Base-by-base conservation (phyloP, 2,329 filamentous ascomycete species). In the Ramichloridium luteum region DNA sequence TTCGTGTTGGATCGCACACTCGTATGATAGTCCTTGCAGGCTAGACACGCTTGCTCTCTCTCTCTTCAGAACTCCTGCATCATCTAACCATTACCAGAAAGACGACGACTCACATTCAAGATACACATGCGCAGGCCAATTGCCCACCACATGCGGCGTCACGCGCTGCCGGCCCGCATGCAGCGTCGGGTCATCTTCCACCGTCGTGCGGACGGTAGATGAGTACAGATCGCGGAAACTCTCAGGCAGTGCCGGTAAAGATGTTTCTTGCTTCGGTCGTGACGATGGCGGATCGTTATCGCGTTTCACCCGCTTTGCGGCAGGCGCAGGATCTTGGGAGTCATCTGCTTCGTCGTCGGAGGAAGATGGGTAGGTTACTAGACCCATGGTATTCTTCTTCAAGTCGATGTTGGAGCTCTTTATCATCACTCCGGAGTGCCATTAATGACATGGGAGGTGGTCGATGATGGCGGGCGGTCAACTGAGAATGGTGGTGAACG, bases 41-140 rank as follows among this genome's bases (percentile, higher is more conserved):
- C n/a, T 23, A 23, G 20, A n/a, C n/a, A n/a, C n/a, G n/a, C n/a
- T n/a, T n/a, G n/a, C n/a, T n/a, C n/a, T n/a, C n/a, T n/a, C n/a
- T n/a, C n/a, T n/a, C n/a, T n/a, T n/a, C n/a, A n/a, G n/a, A n/a
- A n/a, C n/a, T n/a, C n/a, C n/a, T n/a, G n/a, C n/a, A n/a, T n/a
- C n/a, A n/a, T n/a, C n/a, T n/a, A n/a, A n/a, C n/a, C n/a, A n/a
- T n/a, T n/a, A n/a, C 20, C 8, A 23, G 20, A 32, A 18, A 32
- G n/a, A 17, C 28, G 20, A 23, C n/a, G 20, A 63, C 75, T 59
- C 67, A 92, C 90, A 98, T 62, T 96, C 88, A 35, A 93, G 65
- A 55, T 93, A 96, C 27, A 96, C 54, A 58, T 96, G 88, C 18
- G 77, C 84, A 1, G 88, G 84, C 90, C 90, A 98, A 55, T 85